Evolutionary conservation across 495 filamentous ascomycete species (phyloP), one percentile per base, ranked within the genome.

Genomic region (Venustampulla echinocandica): DNA sequence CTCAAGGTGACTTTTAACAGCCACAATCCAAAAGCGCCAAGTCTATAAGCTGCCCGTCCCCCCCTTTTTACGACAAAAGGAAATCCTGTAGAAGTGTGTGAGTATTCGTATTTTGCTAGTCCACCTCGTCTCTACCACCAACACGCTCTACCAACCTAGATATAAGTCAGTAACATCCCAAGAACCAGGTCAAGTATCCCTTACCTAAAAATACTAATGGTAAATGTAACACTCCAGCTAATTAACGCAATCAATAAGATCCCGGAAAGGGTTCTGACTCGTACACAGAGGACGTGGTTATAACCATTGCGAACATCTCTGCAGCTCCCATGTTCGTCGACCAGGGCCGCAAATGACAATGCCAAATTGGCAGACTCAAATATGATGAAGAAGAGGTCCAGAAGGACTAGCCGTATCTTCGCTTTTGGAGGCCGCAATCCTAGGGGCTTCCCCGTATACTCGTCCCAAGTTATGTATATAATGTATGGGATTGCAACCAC

Each of bases 381-480:
- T 21, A 96, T 86, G 53, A 98, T 93, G 61, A 98, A 98, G 60
- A 95, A 76, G 2, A 97, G 72, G 65, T 98, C 92, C 49, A 95
- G 74, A 46, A 98, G 77, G 42, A 95, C 75, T 46, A 98, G 75
- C 17, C 84, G 76, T 54, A 94, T 82, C 59, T 97, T 97, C 17
- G 87, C 81, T 27, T 77, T 80, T 1, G 87, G 78, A 4, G 79
- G 79, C 21, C 92, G 83, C 46, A 98, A 68, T 4, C 92, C 92
- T 24, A 98, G 68, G 3, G 92, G 92, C 58, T 95, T 93, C 14
- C 87, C 81, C 3, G 86, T 90, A 64, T 95, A 97, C 64, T 98
- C 92, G 61, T 98, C 92, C 64, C 82, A 95, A 2, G 88, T 94
- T 62, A 98, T 90, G 62, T 95, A 97, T 41, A 86, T 58, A 25